Evolutionary conservation across 1,284 basidiomycete species (phyloP).

Genomic region (Agaricales sp.): DNA sequence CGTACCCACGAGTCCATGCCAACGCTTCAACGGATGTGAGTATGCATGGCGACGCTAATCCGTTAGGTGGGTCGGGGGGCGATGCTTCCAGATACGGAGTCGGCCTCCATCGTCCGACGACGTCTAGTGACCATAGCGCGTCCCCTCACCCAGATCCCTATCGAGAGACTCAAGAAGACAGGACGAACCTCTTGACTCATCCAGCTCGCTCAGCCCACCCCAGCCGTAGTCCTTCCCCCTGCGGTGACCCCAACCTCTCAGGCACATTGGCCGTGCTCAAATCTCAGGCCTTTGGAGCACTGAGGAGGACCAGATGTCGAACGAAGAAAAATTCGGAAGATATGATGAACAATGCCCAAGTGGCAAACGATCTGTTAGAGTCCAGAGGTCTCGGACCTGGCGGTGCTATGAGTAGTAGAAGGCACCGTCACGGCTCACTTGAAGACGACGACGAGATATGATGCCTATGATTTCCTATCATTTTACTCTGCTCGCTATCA

Average conservation of each 20-base stretch:
- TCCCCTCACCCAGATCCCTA: constrained; percentile 27
- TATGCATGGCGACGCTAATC: background rate
- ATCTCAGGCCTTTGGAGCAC: constrained; percentile 75
- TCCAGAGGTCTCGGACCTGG: constrained; percentile 63
- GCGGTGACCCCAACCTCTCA: constrained; percentile 44
- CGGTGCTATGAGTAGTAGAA: constrained; percentile 10
- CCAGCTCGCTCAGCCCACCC: constrained; percentile 30
- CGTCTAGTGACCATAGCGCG: background rate
- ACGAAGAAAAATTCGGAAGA: constrained; percentile 63
- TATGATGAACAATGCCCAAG: constrained; percentile 40
- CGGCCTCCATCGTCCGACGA: too few relatives aligned
- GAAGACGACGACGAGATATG: too few relatives aligned
- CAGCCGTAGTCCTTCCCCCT: constrained; percentile 66
- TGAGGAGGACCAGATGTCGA: constrained; percentile 64
- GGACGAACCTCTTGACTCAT: constrained; percentile 35
- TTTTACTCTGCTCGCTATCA: too few relatives aligned
- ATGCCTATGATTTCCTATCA: too few relatives aligned
- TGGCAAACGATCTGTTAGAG: constrained; percentile 68
- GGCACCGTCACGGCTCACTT: too few relatives aligned
- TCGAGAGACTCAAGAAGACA: constrained; percentile 42
- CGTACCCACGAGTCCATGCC: background rate
- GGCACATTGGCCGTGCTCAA: constrained; percentile 80
- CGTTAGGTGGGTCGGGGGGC: too few relatives aligned
- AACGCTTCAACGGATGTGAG: background rate
- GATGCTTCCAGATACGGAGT: too few relatives aligned